These are phyloP conservation scores for Suillus clintonianus DNA, from an alignment of 768 basidiomycete species.

Conservation along the genomic window DNA sequence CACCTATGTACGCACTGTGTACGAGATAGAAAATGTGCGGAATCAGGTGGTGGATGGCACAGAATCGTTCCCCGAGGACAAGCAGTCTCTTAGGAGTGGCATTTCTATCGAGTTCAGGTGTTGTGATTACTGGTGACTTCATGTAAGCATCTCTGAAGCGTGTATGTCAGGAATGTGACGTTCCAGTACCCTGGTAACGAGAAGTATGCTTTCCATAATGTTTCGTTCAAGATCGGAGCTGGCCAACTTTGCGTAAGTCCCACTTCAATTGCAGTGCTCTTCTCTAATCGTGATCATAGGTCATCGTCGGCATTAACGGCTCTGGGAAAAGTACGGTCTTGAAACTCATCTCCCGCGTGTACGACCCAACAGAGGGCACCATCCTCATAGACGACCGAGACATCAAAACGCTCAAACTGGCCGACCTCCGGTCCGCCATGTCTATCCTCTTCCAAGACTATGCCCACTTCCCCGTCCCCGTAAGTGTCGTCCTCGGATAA, in stretches of 20 bases:
- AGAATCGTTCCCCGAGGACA: conserved; percentile 50
- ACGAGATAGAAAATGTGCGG: conserved; percentile 58
- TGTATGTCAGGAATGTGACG: conserved; percentile 57
- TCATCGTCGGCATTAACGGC: conserved; percentile 78
- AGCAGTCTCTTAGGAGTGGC: conserved; percentile 44
- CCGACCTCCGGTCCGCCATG: conserved; percentile 63
- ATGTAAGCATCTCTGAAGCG: conserved; percentile 1
- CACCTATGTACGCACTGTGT: conserved; percentile 58
- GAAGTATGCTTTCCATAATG: conserved; percentile 52
- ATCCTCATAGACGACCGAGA: conserved; percentile 67
- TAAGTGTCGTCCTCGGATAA: conserved; percentile 33
- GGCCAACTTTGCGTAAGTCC: conserved; percentile 73
- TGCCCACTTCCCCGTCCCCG: conserved; percentile 75
- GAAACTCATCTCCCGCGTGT: conserved; percentile 69
- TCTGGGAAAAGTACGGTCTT: conserved; percentile 81
- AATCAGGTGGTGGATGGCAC: conserved; percentile 60
- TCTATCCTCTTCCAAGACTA: conserved; percentile 83
- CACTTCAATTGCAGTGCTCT: neutral
- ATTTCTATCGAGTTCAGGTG: conserved; percentile 59
- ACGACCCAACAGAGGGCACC: conserved; percentile 66
- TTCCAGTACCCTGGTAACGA: conserved; percentile 64
- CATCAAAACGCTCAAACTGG: conserved; percentile 59
- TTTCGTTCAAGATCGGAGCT: conserved; percentile 68
- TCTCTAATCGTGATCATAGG: conserved; percentile 36
- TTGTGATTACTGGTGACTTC: conserved; percentile 14